Conservation (phyloP, 805 yeast species). For the Starmerella stigmatis region DNA sequence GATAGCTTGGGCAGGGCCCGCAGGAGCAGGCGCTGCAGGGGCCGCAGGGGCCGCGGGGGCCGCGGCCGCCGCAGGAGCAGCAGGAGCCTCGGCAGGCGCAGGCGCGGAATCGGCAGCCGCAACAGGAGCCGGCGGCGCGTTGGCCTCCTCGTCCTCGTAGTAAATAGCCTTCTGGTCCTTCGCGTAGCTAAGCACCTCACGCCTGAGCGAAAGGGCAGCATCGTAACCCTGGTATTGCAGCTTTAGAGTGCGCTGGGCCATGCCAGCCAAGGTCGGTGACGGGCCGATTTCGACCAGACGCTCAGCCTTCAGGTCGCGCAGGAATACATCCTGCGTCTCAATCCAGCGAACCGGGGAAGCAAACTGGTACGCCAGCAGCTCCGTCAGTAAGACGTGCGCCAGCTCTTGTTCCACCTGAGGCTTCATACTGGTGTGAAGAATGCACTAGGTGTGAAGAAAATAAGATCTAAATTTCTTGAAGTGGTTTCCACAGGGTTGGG, state of each 20-base stretch:
- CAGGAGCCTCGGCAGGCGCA: too few species aligned
- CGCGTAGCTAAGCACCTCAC: constrained; percentile 92
- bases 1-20: constrained; percentile 73
- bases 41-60: constrained; percentile 47
- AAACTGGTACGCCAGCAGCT: constrained; percentile 93
- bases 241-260: constrained; percentile 93
- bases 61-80: constrained; percentile 37
- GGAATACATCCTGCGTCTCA: constrained; percentile 96
- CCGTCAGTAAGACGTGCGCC: constrained; percentile 88
- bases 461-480: constrained; percentile 1
- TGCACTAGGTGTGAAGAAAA: constrained; percentile 7
- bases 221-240: constrained; percentile 96
- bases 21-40: constrained; percentile 45
- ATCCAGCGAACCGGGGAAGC: constrained; percentile 99
- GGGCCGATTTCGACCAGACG: constrained; percentile 98
- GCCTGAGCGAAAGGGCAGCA: constrained; percentile 83
- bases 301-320: constrained; percentile 89
- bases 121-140: constrained; percentile 27
- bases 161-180: constrained; percentile 94
- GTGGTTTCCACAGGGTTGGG: constrained; percentile 9
- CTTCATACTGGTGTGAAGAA: constrained; percentile 42
- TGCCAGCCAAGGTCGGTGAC: constrained; percentile 95
- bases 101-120: constrained; percentile 25
- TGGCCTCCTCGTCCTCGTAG: constrained; percentile 48
- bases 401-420: constrained; percentile 97